Evolutionary conservation across 2,329 filamentous ascomycete genomes (phyloP), one percentile per base, ranked within the genome.

Genomic region (Fusarium nisikadoi): DNA sequence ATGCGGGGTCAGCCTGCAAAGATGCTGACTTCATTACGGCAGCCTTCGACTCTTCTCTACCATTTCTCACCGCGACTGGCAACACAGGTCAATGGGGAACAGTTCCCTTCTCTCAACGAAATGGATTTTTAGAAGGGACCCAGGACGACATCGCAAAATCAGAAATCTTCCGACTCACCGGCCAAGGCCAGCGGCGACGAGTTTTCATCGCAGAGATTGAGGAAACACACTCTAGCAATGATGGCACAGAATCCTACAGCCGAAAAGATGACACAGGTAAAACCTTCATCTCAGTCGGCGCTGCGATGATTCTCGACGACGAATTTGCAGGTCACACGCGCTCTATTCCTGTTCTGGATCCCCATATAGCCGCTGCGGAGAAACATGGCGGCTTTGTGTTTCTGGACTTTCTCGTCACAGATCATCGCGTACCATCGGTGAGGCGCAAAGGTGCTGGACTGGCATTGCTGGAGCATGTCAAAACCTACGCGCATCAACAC

Each of bases 231-330:
- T n/a, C 14, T 47, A 4, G 4, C 9, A 29, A 0, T 4, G 4
- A 47, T 12, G 0, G 5, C 8, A 7, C 10, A 12, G 19, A 29
- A 1, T 13, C 16, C 8, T 5, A 29, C 27, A 6, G 9, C 2
- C 27, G 27, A 0, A 16, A n/a, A 12, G 9, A 29, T 17, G 0
- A 29, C 0, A n/a, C 9, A 0, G 6, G 19, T 4, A 12, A 0
- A 3, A 17, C 0, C 0, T n/a, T n/a, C 0, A 7, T 47, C 19
- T 29, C 45, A 3, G 45, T 47, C 6, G 45, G 27, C 19, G 45
- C 27, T 12, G 45, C 27, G 3, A 47, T 47, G 45, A 29, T 47
- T n/a, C 45, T 47, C 4, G 45, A 47, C 4, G 9, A 47, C 0
- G 45, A 47, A 17, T 47, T 47, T 1, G 27, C 45, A 16, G 29